Evolutionary conservation across 306 rosid species (phyloP).

Genomic region (Castanea mollissima): DNA sequence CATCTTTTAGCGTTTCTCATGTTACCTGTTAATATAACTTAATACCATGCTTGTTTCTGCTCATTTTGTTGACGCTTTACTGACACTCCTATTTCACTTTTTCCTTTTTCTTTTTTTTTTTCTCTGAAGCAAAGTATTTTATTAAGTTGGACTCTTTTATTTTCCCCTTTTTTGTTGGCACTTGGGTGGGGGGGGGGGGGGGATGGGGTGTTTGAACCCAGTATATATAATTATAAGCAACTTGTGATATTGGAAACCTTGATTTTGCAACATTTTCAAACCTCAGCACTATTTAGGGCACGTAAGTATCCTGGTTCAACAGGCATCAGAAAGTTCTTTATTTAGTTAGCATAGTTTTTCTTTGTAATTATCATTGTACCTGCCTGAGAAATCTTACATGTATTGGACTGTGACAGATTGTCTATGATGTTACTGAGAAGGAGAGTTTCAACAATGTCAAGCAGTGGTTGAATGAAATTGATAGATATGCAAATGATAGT

Average conservation of each 20-base stretch:
- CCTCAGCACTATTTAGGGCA: background rate
- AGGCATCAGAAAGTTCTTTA: background rate
- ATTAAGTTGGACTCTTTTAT: background rate
- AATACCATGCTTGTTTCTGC: background rate
- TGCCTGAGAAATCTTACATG: constrained; percentile 9
- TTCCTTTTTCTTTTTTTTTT: background rate
- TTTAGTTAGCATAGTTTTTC: background rate
- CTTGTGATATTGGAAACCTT: background rate
- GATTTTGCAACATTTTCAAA: background rate
- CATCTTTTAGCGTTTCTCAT: background rate
- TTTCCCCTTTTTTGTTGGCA: no score
- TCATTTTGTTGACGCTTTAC: background rate
- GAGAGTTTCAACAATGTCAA: constrained; percentile 98
- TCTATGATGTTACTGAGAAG: constrained; percentile 91
- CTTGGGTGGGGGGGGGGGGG: no score
- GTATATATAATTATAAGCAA: background rate
- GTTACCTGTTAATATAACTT: background rate
- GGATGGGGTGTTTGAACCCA: background rate
- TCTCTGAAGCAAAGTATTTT: background rate
- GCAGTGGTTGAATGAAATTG: constrained; percentile 96
- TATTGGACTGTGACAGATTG: constrained; percentile 66
- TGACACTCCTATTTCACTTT: background rate
- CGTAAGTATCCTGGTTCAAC: background rate
- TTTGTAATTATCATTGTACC: background rate
- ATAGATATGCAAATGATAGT: constrained; percentile 85